Evolutionary conservation across 306 rosid species (phyloP), one percentile per base, ranked within the genome.

Genomic region (Erythrophleum fordii): DNA sequence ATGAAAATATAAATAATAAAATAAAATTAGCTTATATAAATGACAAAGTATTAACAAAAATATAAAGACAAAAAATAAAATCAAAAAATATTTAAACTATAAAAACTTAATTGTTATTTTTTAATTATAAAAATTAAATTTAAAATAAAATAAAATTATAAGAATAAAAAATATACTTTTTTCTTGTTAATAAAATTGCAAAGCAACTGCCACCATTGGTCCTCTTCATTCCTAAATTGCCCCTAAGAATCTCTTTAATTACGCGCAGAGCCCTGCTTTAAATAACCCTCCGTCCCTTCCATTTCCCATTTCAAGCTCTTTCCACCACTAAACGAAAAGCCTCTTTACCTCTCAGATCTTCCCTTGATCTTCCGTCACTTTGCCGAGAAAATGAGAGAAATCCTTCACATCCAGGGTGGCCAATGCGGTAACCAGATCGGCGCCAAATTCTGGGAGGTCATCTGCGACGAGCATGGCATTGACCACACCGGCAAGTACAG

Each of bases 381-480:
- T 67, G 67, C 48, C 75, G 73, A 69, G 85, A 89, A 87, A 85
- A 89, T 89, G 92, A 89, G 92, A 81, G 92, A 89, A 77, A 89
- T 89, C 78, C 87, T 89, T 52, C 93, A 89, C 91, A 85, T 89
- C 78, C 93, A 89, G 66, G 93, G 93, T 23, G 93, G 93, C 3
- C 93, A 89, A 49, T 89, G 93, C 75, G 93, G 93, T 22, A 89
- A 89, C 88, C 93, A 89, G 69, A 89, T 89, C 79, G 93, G 93
- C 1, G 90, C 93, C 25, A 89, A 89, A 67, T 89, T 89, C 86
- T 89, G 93, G 93, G 93, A 89, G 48, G 93, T 89, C 0, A 87
- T 89, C 13, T 89, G 93, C 86, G 90, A 87, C 48, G 93, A 89
- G 67, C 93, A 89, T 29, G 93, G 89, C 23, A 87, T 89, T 34